Conservation (phyloP, 192 early-diverging fungal species). For the Umbelopsis ramanniana region DNA sequence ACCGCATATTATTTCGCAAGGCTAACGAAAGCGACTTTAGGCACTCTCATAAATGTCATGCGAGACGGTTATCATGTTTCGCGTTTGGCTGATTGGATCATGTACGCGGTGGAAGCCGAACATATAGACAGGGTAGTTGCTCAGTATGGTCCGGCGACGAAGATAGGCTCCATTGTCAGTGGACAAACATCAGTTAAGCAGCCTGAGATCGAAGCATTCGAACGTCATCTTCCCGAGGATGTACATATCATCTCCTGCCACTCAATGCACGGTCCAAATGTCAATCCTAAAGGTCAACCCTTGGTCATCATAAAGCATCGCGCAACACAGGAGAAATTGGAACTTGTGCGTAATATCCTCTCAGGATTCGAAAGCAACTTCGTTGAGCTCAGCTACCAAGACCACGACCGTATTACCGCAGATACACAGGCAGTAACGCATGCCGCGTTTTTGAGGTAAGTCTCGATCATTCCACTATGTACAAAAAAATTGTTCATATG, state of each 20-base stretch:
- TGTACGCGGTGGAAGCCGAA: constrained; percentile 96
- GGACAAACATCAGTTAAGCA: constrained; percentile 98
- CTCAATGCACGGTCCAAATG: constrained; percentile 93
- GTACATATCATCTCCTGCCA: constrained; percentile 96
- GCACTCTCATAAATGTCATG: constrained; percentile 61
- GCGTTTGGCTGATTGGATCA: constrained; percentile 83
- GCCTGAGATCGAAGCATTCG: constrained; percentile 92
- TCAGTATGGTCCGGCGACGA: constrained; percentile 89
- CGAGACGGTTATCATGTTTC: constrained; percentile 86
- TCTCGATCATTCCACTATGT: neutral
- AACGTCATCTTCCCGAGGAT: constrained; percentile 82
- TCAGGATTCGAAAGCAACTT: constrained; percentile 80
- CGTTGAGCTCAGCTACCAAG: constrained; percentile 77
- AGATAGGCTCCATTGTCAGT: constrained; percentile 83
- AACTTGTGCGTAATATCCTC: constrained; percentile 65
- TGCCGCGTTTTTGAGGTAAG: constrained; percentile 83
- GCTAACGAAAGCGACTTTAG: constrained; percentile 27
- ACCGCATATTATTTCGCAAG: neutral
- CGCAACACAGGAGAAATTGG: constrained; percentile 61
- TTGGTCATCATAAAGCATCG: constrained; percentile 85
- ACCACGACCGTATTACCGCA: constrained; percentile 95
- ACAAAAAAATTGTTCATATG: neutral
- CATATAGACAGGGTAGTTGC: constrained; percentile 80
- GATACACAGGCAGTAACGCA: constrained; percentile 98
- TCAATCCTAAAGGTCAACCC: constrained; percentile 82